Evolutionary conservation across 202 grass and related monocot species (phyloP).

Genomic region (Panicum hallii): DNA sequence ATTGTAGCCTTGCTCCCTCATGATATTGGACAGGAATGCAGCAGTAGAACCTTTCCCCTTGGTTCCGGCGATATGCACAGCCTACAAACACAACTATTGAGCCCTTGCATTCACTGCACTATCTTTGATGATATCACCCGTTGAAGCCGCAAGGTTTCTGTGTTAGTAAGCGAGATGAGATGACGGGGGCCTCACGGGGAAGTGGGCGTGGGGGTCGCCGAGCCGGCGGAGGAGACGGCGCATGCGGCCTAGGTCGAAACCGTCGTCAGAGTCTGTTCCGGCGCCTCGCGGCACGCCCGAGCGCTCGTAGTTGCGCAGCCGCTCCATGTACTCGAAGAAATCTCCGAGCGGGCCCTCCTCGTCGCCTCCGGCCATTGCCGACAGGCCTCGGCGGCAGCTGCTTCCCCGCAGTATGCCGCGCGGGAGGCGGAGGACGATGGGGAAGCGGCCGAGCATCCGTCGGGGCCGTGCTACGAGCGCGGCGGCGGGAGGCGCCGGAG

Average conservation of each 20-base stretch:
- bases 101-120: background rate
- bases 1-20: slow-evolving; percentile 82
- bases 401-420: background rate
- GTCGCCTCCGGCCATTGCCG: slow-evolving; percentile 39
- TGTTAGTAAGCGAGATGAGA: background rate
- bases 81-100: slow-evolving; percentile 42
- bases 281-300: slow-evolving; percentile 77
- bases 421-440: background rate
- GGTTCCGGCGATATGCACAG: slow-evolving; percentile 84
- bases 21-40: slow-evolving; percentile 83
- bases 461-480: background rate
- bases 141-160: background rate
- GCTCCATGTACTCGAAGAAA: slow-evolving; percentile 84
- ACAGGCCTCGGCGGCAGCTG: slow-evolving; percentile 22
- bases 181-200: slow-evolving; percentile 43
- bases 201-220: slow-evolving; percentile 76
- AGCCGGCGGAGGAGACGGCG: slow-evolving; percentile 67
- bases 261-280: slow-evolving; percentile 81
- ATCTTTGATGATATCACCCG: background rate
- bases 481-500: slow-evolving; percentile 19
- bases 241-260: slow-evolving; percentile 94
- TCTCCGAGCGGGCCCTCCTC: slow-evolving; percentile 52
- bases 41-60: slow-evolving; percentile 95
- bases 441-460: slow-evolving; percentile 25
- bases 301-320: slow-evolving; percentile 79